Evolutionary conservation across 176 grass and related monocot genomes (phyloP), one percentile per base, ranked within the genome.

Genomic region (Aegilops tauschii): DNA sequence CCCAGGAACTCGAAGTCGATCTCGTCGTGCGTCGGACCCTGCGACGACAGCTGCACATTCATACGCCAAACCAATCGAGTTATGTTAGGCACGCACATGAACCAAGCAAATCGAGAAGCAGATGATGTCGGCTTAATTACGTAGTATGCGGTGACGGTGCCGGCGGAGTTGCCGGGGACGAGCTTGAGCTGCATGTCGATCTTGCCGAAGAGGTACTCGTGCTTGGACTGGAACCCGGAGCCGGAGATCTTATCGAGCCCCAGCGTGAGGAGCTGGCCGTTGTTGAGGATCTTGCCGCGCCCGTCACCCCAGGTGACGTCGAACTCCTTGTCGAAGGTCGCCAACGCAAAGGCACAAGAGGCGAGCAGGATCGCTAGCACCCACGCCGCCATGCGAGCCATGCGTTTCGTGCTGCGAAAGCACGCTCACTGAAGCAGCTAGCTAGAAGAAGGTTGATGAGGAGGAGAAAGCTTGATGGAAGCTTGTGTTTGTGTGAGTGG

Each of bases 1-100:
- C 95, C 95, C 20, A 97, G 84, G 83, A 97, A 97, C 95, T 97
- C 95, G 67, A 88, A 97, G 89, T 97, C 95, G 44, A 97, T 97
- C 84, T 97, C 95, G 61, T 97, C 95, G 69, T 97, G 95, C 4
- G 88, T 91, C 49, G 79, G 28, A 1, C 94, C 94, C 80, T 92
- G 92, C 12, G 94, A 97, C 9, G 94, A 97, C 11, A 97, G 78
- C 93, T 92, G 90, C 49, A 73, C 30, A 12, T 12, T 10, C 2
- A n/a, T 2, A 13, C 5, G 18, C 50, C 82, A 67, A 28, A 29
- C 29, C 1, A 13, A 47, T 18, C 17, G 1, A 65, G 31, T 31
- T 31, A 31, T 31, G 69, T 69, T 65, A 77, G 50, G 23, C 1
- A 65, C 30, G 7, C 25, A 1, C 5, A 11, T 65, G 4, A 65